Evolutionary conservation across 164 flowering plant species (phyloP), one percentile per base, ranked within the genome.

Genomic region (Stephania japonica): DNA sequence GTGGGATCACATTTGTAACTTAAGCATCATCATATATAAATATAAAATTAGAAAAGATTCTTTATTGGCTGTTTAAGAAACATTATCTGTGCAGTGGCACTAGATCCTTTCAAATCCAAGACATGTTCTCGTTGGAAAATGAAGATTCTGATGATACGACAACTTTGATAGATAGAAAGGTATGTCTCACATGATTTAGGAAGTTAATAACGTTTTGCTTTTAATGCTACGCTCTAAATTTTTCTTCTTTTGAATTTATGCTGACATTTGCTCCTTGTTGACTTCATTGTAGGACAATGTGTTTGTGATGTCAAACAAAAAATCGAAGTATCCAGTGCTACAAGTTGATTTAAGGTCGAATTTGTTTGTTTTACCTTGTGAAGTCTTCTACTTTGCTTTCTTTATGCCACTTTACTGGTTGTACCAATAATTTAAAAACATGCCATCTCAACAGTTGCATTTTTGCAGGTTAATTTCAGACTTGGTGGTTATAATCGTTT

Each of bases 261-360:
- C 79, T 74, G 24, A 73, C 71, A 26, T 7, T 71, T 41, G 1
- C 50, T 23, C 47, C 65, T 72, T 27, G 38, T 75, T 16, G 75
- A 13, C 68, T 70, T 79, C 61, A 71, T 84, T 73, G 68, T 82
- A 95, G 99, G 97, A 95, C 72, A 93, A 95, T 80, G 89, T 89
- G 8, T 95, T 91, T 83, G 94, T 95, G 78, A 95, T 95, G 93
- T 95, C 99, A 70, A 92, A 91, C 84, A 89, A 87, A 83, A 92
- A 95, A 81, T 91, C 99, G 67, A 93, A 93, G 78, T 91, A 90
- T 86, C 99, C 99, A 24, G 83, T 95, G 43, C 97, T 93, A 78
- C 98, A 93, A 88, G 94, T 95, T 63, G 99, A 95, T 85, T 73
- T 93, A 80, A 91, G 99, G 98, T 95, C 61, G n/a, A 68, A 62